Evolutionary conservation across 192 early-diverging fungal genomes (phyloP).

Genomic region (Backusella tarrabulga): DNA sequence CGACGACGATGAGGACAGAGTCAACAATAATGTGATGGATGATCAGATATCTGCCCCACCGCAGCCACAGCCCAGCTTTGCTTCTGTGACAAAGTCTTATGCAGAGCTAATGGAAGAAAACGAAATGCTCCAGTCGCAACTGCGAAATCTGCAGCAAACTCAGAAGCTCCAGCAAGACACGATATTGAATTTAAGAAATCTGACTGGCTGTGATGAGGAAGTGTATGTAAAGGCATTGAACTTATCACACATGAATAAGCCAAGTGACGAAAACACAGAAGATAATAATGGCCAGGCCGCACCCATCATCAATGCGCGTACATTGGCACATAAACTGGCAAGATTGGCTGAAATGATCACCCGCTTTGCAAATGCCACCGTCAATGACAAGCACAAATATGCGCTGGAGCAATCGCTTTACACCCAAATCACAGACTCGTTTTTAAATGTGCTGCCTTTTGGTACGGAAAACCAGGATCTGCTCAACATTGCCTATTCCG

Average conservation of each 20-base stretch:
- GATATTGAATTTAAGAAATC: constrained; percentile 27
- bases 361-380: constrained; percentile 15
- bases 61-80: constrained; percentile 42
- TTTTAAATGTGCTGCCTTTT: constrained; percentile 34
- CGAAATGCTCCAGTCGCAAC: constrained; percentile 32
- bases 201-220: constrained; percentile 20
- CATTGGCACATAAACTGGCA: constrained; percentile 15
- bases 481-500: constrained; percentile 37
- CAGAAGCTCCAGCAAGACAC: constrained; percentile 35
- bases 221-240: constrained; percentile 14
- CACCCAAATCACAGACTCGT: constrained; percentile 17
- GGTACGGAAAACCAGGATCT: constrained; percentile 35
- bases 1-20: constrained; percentile 16
- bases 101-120: constrained; percentile 39
- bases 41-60: constrained; percentile 40
- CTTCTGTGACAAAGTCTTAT: constrained; percentile 33
- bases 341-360: constrained; percentile 15
- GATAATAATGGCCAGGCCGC: not conserved
- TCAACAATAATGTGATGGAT: constrained; percentile 15
- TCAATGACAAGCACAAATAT: not conserved
- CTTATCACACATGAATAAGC: not conserved
- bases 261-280: not conserved
- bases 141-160: constrained; percentile 25
- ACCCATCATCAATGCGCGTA: constrained; percentile 17
- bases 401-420: constrained; percentile 27